A percentile compares a stretch with the other conserved stretches of the same genome.
These are phyloP conservation scores for Oehlia diaphana DNA, from an alignment of 192 early-diverging fungal genomes.

Conservation along the genomic window DNA sequence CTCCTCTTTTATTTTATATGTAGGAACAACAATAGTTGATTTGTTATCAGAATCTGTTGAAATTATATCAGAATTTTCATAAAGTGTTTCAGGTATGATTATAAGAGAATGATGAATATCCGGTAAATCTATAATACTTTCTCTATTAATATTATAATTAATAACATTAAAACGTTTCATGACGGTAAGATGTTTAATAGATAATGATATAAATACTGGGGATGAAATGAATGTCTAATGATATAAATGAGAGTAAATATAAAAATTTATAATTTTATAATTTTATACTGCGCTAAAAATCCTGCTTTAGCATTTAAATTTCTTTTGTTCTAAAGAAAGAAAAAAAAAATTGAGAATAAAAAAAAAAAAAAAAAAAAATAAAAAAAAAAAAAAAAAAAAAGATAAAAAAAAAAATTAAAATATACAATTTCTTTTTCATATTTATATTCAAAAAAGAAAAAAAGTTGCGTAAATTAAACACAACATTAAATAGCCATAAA, in stretches of 20 bases:
- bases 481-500: too few species aligned
- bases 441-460: not conserved
- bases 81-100: not conserved
- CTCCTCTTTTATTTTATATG: not conserved
- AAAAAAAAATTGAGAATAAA: not conserved
- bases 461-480: not conserved
- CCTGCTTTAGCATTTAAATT: not conserved
- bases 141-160: not conserved
- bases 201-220: not conserved
- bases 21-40: not conserved
- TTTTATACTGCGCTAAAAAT: not conserved
- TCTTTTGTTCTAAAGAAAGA: too few species aligned
- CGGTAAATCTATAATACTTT: not conserved
- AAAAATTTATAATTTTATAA: not conserved
- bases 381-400: not conserved
- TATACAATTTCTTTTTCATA: not conserved
- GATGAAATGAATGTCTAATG: not conserved
- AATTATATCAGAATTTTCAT: not conserved
- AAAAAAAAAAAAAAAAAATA: not conserved
- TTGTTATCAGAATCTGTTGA: not conserved
- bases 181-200: too few species aligned
- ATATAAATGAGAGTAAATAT: too few species aligned
- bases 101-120: not conserved
- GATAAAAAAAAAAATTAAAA: not conserved
- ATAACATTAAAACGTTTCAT: not conserved